Evolutionary conservation across 257 asterid genomes (phyloP), one percentile per base, ranked within the genome.

Genomic region (Rubia yunnanensis): DNA sequence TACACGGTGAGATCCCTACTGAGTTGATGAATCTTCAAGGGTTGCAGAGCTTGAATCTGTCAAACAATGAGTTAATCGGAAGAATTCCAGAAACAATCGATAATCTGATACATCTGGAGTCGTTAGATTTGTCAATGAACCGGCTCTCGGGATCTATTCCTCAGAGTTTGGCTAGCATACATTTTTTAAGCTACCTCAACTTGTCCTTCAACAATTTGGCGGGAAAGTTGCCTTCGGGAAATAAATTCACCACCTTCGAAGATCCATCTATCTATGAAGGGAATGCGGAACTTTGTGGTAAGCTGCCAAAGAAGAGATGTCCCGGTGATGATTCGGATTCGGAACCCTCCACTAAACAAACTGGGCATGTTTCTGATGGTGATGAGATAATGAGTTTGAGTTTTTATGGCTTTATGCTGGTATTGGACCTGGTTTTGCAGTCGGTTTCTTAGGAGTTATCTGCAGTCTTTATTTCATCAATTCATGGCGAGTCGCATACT

Each of bases 111-210:
- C 1, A n/a, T 23, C 75, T 79, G 0, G 84, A 70, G 55, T 73
- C 84, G 4, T 74, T 79, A 2, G 81, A 79, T 71, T 2, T 76
- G 18, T 64, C 79, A 2, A 23, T 11, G 22, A 79, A 79, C 17
- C 1, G 31, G 7, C 57, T 76, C n/a, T 76, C 69, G 0, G 79
- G 81, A 20, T 10, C 48, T 7, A 70, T 79, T 7, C 81, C 81
- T 44, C 68, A 41, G 18, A 70, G 77, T 50, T 60, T 79, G 26
- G 34, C 77, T 5, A 7, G 48, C 30, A n/a, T 76, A 60, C 15
- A 72, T 39, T 26, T 61, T 71, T 67, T 79, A n/a, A 66, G 77
- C 26, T 56, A 65, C 53, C 69, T 79, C 36, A 79, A 76, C 63
- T 32, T 76, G 34, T 79, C 81, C 0, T 76, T 54, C 34, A 79